phyloP scores from a whole-genome alignment of 1,284 basidiomycete species.

The Moesziomyces parantarcticus region DNA sequence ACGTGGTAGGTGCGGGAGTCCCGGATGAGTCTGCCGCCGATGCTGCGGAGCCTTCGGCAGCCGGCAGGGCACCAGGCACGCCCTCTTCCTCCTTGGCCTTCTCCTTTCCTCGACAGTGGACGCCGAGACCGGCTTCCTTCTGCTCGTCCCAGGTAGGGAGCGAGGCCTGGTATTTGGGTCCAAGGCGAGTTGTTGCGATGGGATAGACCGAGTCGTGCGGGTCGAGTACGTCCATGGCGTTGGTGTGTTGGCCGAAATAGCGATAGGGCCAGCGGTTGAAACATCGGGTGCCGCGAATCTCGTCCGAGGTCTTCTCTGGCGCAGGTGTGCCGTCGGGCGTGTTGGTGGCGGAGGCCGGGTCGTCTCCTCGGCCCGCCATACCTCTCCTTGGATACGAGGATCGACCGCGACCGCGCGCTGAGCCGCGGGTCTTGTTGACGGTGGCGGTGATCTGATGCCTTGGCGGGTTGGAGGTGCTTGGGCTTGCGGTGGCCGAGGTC shows the following conservation, averaged over 20 bases:
- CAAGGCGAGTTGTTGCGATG: constrained; percentile 85
- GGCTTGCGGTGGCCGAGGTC: constrained; percentile 13
- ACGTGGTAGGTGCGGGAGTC: neutral
- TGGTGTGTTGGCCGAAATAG: constrained; percentile 92
- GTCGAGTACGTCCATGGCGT: constrained; percentile 76
- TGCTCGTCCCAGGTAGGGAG: constrained; percentile 63
- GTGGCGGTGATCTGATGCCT: constrained; percentile 26
- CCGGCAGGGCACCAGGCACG: constrained; percentile 7
- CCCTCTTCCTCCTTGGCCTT: constrained; percentile 41
- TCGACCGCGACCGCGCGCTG: constrained; percentile 22
- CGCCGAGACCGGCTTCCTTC: constrained; percentile 42
- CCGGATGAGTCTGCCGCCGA: constrained; percentile 2
- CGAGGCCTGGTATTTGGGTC: constrained; percentile 83
- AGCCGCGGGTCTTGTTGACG: constrained; percentile 28
- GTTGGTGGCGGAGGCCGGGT: constrained; percentile 31
- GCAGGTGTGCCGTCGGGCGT: constrained; percentile 42
- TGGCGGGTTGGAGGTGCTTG: constrained; percentile 13
- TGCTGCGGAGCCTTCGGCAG: constrained; percentile 27
- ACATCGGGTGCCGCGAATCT: constrained; percentile 73
- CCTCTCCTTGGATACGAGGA: constrained; percentile 22
- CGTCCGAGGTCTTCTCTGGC: constrained; percentile 53
- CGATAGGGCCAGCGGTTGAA: constrained; percentile 95
- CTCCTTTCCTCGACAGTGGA: constrained; percentile 24
- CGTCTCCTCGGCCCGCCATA: constrained; percentile 23
- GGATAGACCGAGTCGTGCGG: constrained; percentile 95